Percentiles rank a stretch among this genome's conserved stretches.
phyloP scores from a whole-genome alignment of 2,329 filamentous ascomycete species.

The Aspergillus novoparasiticus region DNA sequence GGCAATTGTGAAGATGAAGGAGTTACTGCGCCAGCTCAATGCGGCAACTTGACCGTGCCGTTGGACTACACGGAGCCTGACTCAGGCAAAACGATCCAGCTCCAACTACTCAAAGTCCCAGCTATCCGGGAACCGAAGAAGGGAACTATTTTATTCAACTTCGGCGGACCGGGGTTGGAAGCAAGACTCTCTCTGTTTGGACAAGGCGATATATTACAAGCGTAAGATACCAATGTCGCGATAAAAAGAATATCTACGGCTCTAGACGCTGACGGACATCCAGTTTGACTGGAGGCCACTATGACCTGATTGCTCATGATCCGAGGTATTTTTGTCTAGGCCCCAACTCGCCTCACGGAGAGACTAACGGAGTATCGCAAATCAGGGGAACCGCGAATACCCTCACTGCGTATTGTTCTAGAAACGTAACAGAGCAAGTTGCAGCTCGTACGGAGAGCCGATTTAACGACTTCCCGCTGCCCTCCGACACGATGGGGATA shows the following conservation, averaged over 20 bases:
- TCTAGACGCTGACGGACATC: neutral
- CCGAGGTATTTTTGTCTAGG: neutral
- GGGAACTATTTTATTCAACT: constrained; percentile 6
- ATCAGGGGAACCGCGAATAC: constrained; percentile 5
- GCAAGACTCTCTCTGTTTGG: neutral
- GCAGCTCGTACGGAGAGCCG: neutral
- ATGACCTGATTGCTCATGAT: constrained; percentile 7
- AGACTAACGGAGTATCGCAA: neutral
- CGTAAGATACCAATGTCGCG: neutral
- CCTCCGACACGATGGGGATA: constrained; percentile 6
- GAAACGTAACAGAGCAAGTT: neutral
- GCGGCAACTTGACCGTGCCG: constrained; percentile 5
- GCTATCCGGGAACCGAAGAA: neutral
- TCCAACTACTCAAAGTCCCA: constrained; percentile 6
- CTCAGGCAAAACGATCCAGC: neutral
- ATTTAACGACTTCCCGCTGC: neutral
- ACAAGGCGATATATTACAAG: neutral
- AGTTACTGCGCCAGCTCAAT: neutral
- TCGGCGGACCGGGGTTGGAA: constrained; percentile 4
- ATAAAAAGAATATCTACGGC: neutral
- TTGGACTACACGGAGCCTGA: constrained; percentile 4
- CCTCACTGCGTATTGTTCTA: constrained; percentile 3
- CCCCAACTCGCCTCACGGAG: fast-evolving
- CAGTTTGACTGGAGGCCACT: neutral
- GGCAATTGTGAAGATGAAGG: neutral